Conservation (phyloP, 805 yeast species). For the Kazachstania taianensis region DNA sequence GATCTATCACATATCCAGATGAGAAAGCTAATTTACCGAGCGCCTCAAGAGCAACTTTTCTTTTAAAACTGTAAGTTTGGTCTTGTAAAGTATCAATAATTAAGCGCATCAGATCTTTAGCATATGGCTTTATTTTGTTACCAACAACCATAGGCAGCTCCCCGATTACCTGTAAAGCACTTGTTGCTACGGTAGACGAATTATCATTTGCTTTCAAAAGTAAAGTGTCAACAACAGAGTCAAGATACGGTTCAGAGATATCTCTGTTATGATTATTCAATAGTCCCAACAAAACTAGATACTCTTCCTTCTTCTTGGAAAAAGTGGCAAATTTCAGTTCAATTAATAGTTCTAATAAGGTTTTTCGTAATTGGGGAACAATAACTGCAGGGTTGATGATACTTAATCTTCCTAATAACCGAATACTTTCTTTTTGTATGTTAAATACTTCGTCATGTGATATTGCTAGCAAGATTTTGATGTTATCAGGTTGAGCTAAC, state of each 20-base stretch:
- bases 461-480: conserved; percentile 74
- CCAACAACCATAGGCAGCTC: conserved; percentile 85
- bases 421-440: conserved; percentile 68
- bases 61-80: conserved; percentile 75
- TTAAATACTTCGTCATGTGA: conserved; percentile 87
- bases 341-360: conserved; percentile 74
- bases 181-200: conserved; percentile 75
- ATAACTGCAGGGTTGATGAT: conserved; percentile 89
- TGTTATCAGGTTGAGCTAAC: conserved; percentile 87
- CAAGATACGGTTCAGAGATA: conserved; percentile 82
- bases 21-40: conserved; percentile 83
- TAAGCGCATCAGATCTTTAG: conserved; percentile 74
- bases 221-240: conserved; percentile 79
- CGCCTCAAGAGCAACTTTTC: conserved; percentile 83
- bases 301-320: conserved; percentile 73
- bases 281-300: conserved; percentile 63
- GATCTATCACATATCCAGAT: conserved; percentile 92
- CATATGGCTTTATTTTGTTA: conserved; percentile 53
- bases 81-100: conserved; percentile 83
- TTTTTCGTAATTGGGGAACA: conserved; percentile 83
- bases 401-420: conserved; percentile 74
- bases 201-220: conserved; percentile 64
- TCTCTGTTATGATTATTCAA: conserved; percentile 70
- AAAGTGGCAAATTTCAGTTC: conserved; percentile 74
- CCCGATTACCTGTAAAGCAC: conserved; percentile 79